These are phyloP conservation scores for Penicillium sp. DNA, from an alignment of 2,329 filamentous ascomycete genomes.

Conservation along the genomic window DNA sequence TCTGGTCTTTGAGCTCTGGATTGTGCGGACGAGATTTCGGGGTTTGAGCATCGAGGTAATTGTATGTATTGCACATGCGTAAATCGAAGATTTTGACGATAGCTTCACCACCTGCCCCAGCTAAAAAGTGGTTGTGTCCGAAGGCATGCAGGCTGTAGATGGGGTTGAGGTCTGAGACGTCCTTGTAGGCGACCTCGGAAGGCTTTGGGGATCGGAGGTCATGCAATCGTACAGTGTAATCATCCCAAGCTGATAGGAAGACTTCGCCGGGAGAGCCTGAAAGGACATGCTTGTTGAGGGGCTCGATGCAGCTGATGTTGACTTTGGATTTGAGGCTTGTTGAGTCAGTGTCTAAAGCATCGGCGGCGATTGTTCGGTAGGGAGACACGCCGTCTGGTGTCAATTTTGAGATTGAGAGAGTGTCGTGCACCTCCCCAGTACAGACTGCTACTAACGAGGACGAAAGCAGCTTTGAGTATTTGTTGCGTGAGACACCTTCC, in stretches of 20 bases:
- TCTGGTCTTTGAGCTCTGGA: background rate
- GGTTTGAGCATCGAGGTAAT: conserved; percentile 29
- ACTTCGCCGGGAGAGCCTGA: conserved; percentile 45
- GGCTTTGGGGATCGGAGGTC: conserved; percentile 57
- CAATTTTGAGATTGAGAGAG: conserved; percentile 54
- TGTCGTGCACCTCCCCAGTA: conserved; percentile 43
- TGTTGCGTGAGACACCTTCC: conserved; percentile 37
- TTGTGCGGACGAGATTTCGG: conserved; percentile 2
- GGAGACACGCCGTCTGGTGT: conserved; percentile 45
- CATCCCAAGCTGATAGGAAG: conserved; percentile 63
- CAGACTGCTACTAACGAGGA: conserved; percentile 54
- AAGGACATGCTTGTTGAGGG: conserved; percentile 30
- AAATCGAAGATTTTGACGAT: conserved; percentile 65
- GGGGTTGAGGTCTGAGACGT: conserved; percentile 59
- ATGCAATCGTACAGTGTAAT: conserved; percentile 60
- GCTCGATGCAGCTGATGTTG: conserved; percentile 39
- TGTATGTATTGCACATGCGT: conserved; percentile 48
- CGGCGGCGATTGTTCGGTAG: conserved; percentile 41
- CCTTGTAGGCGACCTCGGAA: conserved; percentile 53
- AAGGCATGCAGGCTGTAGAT: conserved; percentile 61
- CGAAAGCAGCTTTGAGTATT: conserved; percentile 57
- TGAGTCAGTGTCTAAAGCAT: conserved; percentile 32
- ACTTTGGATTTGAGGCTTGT: conserved; percentile 24
- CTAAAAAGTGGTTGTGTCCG: conserved; percentile 58
- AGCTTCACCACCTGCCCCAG: conserved; percentile 58